Conservation (phyloP, 495 filamentous ascomycete species). For the Penicillium dipodomyicola region DNA sequence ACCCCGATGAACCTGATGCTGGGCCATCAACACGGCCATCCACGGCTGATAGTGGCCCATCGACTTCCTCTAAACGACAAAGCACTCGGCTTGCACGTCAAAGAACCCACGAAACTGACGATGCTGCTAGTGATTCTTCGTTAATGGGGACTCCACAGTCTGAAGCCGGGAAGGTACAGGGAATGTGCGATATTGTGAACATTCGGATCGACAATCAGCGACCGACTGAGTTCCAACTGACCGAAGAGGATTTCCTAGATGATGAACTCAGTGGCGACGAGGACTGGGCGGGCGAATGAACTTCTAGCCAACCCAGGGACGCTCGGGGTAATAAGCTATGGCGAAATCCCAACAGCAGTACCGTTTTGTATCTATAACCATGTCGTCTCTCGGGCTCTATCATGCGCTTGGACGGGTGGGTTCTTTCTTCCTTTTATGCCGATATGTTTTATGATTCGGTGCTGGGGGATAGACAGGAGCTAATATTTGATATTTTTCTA, state of each 20-base stretch:
- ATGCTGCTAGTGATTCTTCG: neutral
- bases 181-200: slow-evolving; percentile 76
- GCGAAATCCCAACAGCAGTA: neutral
- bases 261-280: slow-evolving; percentile 67
- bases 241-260: slow-evolving; percentile 79
- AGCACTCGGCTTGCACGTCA: slow-evolving; percentile 41
- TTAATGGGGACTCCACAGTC: neutral
- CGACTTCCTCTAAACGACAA: slow-evolving; percentile 38
- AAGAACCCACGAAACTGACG: slow-evolving; percentile 19
- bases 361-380: neutral
- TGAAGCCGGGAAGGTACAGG: slow-evolving; percentile 51
- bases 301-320: slow-evolving; percentile 22
- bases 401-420: neutral
- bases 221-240: slow-evolving; percentile 67
- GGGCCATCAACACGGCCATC: slow-evolving; percentile 2
- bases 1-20: neutral
- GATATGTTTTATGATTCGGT: neutral
- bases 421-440: neutral
- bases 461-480: slow-evolving; percentile 2
- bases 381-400: neutral
- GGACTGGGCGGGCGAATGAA: slow-evolving; percentile 66
- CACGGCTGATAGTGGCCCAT: slow-evolving; percentile 16
- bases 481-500: neutral
- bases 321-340: slow-evolving; percentile 30
- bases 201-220: slow-evolving; percentile 81